Conservation (phyloP, 2,329 filamentous ascomycete genomes). For the Onygena corvina region DNA sequence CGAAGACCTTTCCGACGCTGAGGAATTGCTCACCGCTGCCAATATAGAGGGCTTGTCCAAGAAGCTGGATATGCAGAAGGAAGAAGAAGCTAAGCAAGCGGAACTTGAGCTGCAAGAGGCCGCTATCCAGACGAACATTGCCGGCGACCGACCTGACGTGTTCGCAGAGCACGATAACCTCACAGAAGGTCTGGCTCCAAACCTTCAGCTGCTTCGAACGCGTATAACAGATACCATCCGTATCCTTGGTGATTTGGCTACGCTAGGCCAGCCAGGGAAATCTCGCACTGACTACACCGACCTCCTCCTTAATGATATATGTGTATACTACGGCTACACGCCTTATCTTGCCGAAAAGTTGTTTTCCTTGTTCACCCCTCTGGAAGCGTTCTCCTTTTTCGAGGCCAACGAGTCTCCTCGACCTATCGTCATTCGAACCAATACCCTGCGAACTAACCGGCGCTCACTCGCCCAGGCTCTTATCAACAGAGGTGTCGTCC, state of each 20-base stretch:
- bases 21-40: conserved; percentile 84
- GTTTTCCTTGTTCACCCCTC: conserved; percentile 78
- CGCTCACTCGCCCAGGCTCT: conserved; percentile 79
- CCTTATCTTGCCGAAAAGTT: conserved; percentile 93
- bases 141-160: conserved; percentile 57
- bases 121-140: conserved; percentile 87
- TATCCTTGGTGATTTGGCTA: conserved; percentile 77
- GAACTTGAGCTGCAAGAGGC: conserved; percentile 75
- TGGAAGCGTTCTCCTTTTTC: conserved; percentile 95
- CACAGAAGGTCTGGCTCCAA: conserved; percentile 59
- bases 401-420: conserved; percentile 94
- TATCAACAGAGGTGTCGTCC: conserved; percentile 89
- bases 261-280: conserved; percentile 64
- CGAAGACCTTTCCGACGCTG: conserved; percentile 73
- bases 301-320: conserved; percentile 81
- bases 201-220: conserved; percentile 75
- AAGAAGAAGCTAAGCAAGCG: conserved; percentile 68
- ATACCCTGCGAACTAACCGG: conserved; percentile 69
- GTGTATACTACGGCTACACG: conserved; percentile 93
- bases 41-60: conserved; percentile 88
- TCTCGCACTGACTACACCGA: conserved; percentile 79
- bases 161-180: conserved; percentile 46
- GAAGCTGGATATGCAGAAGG: conserved; percentile 66
- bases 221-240: conserved; percentile 89
- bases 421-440: conserved; percentile 91